A percentile compares a stretch with the other conserved stretches of the same genome.
Conservation (phyloP, 495 filamentous ascomycete species). For the Podospora bellae-mahoneyi region DNA sequence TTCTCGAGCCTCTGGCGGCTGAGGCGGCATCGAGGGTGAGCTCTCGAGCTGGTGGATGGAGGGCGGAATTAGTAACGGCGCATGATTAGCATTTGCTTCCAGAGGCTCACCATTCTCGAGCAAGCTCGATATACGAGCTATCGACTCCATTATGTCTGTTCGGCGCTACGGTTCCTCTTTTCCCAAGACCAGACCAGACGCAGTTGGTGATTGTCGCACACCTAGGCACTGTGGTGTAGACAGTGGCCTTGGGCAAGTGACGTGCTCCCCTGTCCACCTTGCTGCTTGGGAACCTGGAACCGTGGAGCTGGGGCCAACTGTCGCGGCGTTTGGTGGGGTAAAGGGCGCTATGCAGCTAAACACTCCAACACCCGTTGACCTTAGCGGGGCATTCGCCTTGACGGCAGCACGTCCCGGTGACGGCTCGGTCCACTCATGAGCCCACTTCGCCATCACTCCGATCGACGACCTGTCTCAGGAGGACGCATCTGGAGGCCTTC, state of each 20-base stretch:
- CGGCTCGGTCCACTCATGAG: slow-evolving; percentile 22
- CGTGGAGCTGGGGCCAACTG: not conserved
- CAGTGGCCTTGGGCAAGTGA: slow-evolving; percentile 33
- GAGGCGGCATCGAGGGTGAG: slow-evolving; percentile 95
- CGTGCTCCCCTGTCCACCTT: slow-evolving; percentile 27
- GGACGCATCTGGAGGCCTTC: not conserved
- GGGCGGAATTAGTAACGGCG: slow-evolving; percentile 6
- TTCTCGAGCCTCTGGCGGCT: slow-evolving; percentile 58
- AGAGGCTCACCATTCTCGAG: slow-evolving; percentile 76
- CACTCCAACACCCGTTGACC: slow-evolving; percentile 4
- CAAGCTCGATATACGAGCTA: slow-evolving; percentile 85
- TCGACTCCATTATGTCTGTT: slow-evolving; percentile 71
- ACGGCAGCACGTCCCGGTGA: not conserved
- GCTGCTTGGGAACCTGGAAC: not conserved
- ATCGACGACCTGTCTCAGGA: not conserved
- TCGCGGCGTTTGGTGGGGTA: slow-evolving; percentile 22
- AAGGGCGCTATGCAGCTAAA: slow-evolving; percentile 26
- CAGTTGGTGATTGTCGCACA: not conserved
- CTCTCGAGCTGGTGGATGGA: slow-evolving; percentile 67
- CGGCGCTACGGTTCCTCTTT: slow-evolving; percentile 4
- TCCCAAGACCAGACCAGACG: not conserved
- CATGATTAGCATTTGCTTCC: not conserved
- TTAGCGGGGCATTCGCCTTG: slow-evolving; percentile 14
- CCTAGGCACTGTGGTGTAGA: not conserved
- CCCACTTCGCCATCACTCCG: not conserved